Evolutionary conservation across 2,329 filamentous ascomycete species (phyloP).

Genomic region (Fusarium incarnatum): DNA sequence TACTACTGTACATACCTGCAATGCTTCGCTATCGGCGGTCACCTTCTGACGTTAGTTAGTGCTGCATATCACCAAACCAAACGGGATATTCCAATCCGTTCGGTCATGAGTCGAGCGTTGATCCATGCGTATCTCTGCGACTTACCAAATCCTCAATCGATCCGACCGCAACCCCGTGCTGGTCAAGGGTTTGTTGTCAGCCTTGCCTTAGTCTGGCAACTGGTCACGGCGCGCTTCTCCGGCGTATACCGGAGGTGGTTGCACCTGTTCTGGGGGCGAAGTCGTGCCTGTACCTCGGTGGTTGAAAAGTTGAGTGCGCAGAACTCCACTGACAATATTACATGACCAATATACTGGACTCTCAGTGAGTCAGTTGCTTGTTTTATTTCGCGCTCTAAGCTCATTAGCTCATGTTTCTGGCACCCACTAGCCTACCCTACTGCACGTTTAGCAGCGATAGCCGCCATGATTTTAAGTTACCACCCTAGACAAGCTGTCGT

Average conservation of each 20-base stretch:
- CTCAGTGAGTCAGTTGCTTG: accelerated
- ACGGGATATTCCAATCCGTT: background rate
- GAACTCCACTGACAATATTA: background rate
- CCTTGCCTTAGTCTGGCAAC: slow-evolving; percentile 32
- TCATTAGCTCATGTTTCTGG: background rate
- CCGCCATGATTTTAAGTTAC: slow-evolving; percentile 28
- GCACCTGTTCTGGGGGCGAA: slow-evolving; percentile 13
- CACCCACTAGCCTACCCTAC: background rate
- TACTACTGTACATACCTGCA: background rate
- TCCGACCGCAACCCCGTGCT: slow-evolving; percentile 8
- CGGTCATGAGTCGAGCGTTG: slow-evolving; percentile 11
- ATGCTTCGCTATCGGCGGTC: slow-evolving; percentile 3
- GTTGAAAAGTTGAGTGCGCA: background rate
- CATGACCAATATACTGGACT: background rate
- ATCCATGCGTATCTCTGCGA: slow-evolving; percentile 15
- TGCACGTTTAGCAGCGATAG: slow-evolving; percentile 13
- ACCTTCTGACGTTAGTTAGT: background rate
- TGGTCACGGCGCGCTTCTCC: slow-evolving; percentile 29
- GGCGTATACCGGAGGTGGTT: slow-evolving; percentile 26
- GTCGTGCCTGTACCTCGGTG: background rate
- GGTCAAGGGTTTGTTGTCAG: slow-evolving; percentile 19
- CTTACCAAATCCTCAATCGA: background rate
- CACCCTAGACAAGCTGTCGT: slow-evolving; percentile 22
- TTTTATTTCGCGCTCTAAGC: background rate
- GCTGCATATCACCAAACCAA: background rate